Evolutionary conservation across 768 basidiomycete genomes (phyloP).

Genomic region (Leccinum broughii): DNA sequence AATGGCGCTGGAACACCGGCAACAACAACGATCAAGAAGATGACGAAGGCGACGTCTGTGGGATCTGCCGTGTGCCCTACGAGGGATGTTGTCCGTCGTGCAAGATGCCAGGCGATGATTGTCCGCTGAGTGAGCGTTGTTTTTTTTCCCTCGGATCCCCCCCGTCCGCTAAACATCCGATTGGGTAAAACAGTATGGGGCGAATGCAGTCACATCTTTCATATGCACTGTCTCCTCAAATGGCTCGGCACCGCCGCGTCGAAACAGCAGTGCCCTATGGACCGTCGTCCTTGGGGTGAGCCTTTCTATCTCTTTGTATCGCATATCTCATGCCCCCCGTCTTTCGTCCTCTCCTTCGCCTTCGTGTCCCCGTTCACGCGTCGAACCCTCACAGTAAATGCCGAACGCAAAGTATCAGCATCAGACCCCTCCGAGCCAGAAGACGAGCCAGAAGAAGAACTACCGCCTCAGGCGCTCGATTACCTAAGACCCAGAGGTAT

Average conservation of each 20-base stretch:
- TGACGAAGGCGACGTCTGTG: slow-evolving; percentile 69
- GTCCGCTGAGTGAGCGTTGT: slow-evolving; percentile 72
- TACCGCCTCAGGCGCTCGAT: neutral
- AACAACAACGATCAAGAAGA: slow-evolving; percentile 37
- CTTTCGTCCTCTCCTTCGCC: neutral
- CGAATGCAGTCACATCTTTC: slow-evolving; percentile 95
- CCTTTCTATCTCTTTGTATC: neutral
- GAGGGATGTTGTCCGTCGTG: slow-evolving; percentile 96
- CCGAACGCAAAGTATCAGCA: slow-evolving; percentile 51
- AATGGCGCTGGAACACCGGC: slow-evolving; percentile 81
- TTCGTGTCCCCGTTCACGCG: neutral
- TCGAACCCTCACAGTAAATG: slow-evolving; percentile 41
- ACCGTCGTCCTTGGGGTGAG: slow-evolving; percentile 89
- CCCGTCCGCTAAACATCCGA: neutral
- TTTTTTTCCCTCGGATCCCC: neutral
- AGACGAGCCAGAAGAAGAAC: neutral
- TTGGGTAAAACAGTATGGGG: slow-evolving; percentile 78
- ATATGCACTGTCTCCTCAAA: slow-evolving; percentile 97
- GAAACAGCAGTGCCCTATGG: slow-evolving; percentile 99
- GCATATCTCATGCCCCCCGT: neutral
- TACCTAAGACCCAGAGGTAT: neutral
- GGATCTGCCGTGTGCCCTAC: slow-evolving; percentile 88
- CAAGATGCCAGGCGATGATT: slow-evolving; percentile 96
- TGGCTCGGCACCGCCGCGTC: slow-evolving; percentile 91
- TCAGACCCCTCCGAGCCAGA: neutral